Evolutionary conservation across 2,329 filamentous ascomycete genomes (phyloP), one percentile per base, ranked within the genome.

Genomic region (Paradendryphiella salina): DNA sequence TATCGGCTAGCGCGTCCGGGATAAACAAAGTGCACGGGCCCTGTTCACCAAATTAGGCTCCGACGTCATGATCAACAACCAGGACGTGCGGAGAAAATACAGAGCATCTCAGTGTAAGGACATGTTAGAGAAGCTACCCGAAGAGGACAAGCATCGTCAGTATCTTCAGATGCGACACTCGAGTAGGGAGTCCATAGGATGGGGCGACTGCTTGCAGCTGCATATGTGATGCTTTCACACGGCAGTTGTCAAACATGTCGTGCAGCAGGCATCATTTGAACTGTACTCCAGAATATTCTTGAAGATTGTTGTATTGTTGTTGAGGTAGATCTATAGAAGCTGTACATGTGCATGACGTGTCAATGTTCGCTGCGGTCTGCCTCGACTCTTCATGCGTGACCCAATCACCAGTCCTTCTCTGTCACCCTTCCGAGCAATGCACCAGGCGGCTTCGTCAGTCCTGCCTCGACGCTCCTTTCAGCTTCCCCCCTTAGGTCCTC

Each of bases 401-500:
- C 28, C 14, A 21, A 28, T 33, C 37, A 68, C 15, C 65, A 65
- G 26, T 61, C 59, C 33, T 63, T 64, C 14, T 57, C 59, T 52
- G 67, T 73, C 42, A 57, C 61, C 34, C 66, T 67, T 32, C 74
- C 65, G 46, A 78, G 52, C 45, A 72, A 62, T 26, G 70, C 77
- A 47, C 66, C 72, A 10, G 65, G 64, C 7, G 76, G 76, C 59
- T 69, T 72, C 41, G 68, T 64, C 56, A 79, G 57, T 9, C 64
- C 73, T 20, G 60, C 67, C 43, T 76, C 73, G 9, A 78, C 77
- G 52, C 66, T 71, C 54, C 63, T 70, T 52, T 76, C 76, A 31
- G 77, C 70, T 34, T 66, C 60, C 42, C 63, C 60, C 41, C 66
- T 69, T 23, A 76, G 34, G n/a, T 18, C 31, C 37, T 60, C 54